Base-by-base conservation (phyloP, 768 basidiomycete genomes). In the Butyriboletus loyo region DNA sequence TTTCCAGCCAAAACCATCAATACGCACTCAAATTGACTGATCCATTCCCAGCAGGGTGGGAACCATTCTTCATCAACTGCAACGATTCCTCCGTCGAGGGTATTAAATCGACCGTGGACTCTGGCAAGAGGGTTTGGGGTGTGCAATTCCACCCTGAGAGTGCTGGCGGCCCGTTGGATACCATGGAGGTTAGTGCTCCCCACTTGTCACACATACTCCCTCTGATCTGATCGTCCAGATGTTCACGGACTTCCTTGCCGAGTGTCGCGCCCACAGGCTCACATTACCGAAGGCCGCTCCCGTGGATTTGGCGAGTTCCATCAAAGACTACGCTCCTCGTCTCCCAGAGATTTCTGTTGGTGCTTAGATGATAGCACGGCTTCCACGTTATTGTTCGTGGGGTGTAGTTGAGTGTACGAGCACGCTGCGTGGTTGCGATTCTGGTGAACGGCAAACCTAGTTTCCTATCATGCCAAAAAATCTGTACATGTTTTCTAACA, bases 141-240 rank as follows among this genome's bases (percentile, higher is more conserved):
- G 96, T 98, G 21, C 97, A 99, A 66, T 99, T 98, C 85, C 97
- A 99, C 72, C 97, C 97, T 15, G 97, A 99, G 73, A 94, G 92
- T 57, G 90, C 93, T 25, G 96, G 97, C 36, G 96, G 96, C n/a
- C 97, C 97, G 39, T 80, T 98, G 52, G 97, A 98, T 69, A 98
- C 97, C 4, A 97, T 98, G 55, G 93, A 95, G 83, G 92, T 92
- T 50, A 45, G 81, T 70, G 13, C 2, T 32, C 19, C 10, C 25
- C 19, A 13, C 32, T 31, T 17, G 17, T 5, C n/a, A 13, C 38
- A 1, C 5, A 32, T 19, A 14, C n/a, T n/a, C 21, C n/a, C n/a
- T 42, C 35, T 54, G 35, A 39, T 54, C 36, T 31, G 19, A 45
- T 46, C 25, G 39, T 46, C 3, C 50, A 91, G 89, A 97, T 97